Evolutionary conservation across 2,329 filamentous ascomycete species (phyloP), one percentile per base, ranked within the genome.

Genomic region (Colletotrichum incanum): DNA sequence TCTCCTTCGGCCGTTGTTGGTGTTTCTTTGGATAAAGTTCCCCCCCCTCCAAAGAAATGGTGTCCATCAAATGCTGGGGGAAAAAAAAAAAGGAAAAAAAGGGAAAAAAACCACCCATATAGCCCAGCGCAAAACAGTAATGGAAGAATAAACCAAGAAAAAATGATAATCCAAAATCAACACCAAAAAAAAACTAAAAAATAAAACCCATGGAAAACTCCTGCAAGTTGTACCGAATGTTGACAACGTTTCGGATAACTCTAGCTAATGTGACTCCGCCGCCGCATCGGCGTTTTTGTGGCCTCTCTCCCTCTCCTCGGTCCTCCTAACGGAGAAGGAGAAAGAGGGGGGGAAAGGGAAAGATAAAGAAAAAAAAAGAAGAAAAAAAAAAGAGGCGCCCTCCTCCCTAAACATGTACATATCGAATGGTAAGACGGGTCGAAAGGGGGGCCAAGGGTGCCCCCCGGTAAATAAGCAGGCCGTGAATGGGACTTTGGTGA

Each of bases 361-460:
- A n/a, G n/a, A n/a, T n/a, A 45, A 2, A 5, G 11, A 8, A 23
- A 39, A 11, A 8, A 28, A 23, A 23, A 9, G 4, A 16, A 16
- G 16, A 4, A 8, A 12, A 37, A 31, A 45, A 12, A 61, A 47
- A 31, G 31, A 12, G 18, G 49, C n/a, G n/a, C 31, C 4, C 16
- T 45, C 34, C 34, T 55, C 60, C 61, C 52, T 49, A 70, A 60
- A 26, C 60, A 70, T 70, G 54, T 70, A 69, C 54, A 59, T 26
- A n/a, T 66, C 43, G 54, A 70, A 70, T 66, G 28, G n/a, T 63
- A 61, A 39, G 59, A 47, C 20, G 12, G 41, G 8, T 34, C 31
- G 20, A 55, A 31, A 37, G 18, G 20, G 52, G 50, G 52, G 18
- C 28, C 18, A 14, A n/a, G 31, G 52, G 31, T 55, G 37, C 31